Percentiles rank a stretch among this genome's conserved stretches.
These are phyloP conservation scores for Russula sp. DNA, from an alignment of 768 basidiomycete genomes.

Conservation along the genomic window DNA sequence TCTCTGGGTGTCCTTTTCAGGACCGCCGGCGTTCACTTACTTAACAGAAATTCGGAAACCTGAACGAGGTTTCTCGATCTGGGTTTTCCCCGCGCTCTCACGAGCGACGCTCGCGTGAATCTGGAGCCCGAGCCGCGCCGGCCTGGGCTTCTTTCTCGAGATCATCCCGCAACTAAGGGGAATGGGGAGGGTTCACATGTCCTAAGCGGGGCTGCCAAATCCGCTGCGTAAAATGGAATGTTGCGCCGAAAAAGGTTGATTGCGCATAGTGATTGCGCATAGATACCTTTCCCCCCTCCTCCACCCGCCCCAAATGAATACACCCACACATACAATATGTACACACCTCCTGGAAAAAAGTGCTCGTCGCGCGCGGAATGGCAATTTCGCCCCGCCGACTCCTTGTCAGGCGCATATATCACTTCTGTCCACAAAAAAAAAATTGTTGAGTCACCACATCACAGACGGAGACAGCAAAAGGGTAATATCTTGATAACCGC, in stretches of 20 bases:
- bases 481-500: neutral
- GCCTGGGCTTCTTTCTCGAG: neutral
- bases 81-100: neutral
- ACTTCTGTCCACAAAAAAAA: neutral
- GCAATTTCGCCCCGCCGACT: no score
- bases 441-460: neutral
- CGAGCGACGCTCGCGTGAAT: neutral
- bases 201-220: neutral
- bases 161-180: neutral
- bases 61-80: no score
- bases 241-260: neutral
- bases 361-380: no score
- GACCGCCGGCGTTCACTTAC: no score
- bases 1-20: no score
- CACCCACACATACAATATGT: neutral
- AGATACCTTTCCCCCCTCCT: neutral
- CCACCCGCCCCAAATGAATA: neutral
- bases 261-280: neutral
- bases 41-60: neutral
- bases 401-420: neutral
- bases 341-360: neutral
- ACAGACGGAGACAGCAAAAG: neutral
- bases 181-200: neutral
- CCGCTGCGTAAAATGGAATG: neutral
- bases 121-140: neutral